These are phyloP conservation scores for Moesziomyces antarcticus DNA, from an alignment of 1,284 basidiomycete genomes.

Conservation along the genomic window DNA sequence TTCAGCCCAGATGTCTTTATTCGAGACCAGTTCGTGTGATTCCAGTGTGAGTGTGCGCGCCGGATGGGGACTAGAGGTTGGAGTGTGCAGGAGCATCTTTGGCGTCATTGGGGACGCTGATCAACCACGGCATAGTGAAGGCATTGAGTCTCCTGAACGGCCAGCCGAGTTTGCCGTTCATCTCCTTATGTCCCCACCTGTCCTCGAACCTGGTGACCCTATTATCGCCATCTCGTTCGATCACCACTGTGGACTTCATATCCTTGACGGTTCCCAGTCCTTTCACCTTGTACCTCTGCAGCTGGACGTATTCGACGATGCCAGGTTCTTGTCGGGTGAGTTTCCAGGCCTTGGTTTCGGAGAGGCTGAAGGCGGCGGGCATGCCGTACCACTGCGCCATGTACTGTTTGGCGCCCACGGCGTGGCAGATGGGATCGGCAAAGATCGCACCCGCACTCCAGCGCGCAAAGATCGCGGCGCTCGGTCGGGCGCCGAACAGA, in stretches of 20 bases:
- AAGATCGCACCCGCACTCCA: slow-evolving; percentile 75
- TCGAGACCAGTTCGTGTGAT: background rate
- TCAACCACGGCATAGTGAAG: slow-evolving; percentile 14
- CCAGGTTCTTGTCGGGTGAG: slow-evolving; percentile 72
- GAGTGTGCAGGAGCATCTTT: slow-evolving; percentile 2
- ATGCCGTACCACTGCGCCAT: slow-evolving; percentile 74
- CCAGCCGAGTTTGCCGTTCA: slow-evolving; percentile 14
- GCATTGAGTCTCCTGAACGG: slow-evolving; percentile 40
- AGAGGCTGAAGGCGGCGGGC: slow-evolving; percentile 74
- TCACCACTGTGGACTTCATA: slow-evolving; percentile 74
- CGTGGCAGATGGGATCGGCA: slow-evolving; percentile 69
- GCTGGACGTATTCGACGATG: slow-evolving; percentile 74
- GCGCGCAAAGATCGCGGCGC: slow-evolving; percentile 73
- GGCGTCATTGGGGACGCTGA: slow-evolving; percentile 22
- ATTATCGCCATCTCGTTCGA: slow-evolving; percentile 75
- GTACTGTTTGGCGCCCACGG: slow-evolving; percentile 20
- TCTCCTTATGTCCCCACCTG: slow-evolving; percentile 71
- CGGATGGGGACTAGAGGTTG: slow-evolving; percentile 1
- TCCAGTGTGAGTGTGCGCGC: background rate
- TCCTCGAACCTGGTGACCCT: slow-evolving; percentile 75
- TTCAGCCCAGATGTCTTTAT: too few relatives aligned
- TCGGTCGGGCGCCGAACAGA: slow-evolving; percentile 74
- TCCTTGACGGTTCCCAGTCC: slow-evolving; percentile 71
- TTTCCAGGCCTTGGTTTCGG: slow-evolving; percentile 72
- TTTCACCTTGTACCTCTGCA: slow-evolving; percentile 72